Evolutionary conservation across 352 stramenopile species (phyloP), one percentile per base, ranked within the genome.

Genomic region (Globisporangium uncinulatum): DNA sequence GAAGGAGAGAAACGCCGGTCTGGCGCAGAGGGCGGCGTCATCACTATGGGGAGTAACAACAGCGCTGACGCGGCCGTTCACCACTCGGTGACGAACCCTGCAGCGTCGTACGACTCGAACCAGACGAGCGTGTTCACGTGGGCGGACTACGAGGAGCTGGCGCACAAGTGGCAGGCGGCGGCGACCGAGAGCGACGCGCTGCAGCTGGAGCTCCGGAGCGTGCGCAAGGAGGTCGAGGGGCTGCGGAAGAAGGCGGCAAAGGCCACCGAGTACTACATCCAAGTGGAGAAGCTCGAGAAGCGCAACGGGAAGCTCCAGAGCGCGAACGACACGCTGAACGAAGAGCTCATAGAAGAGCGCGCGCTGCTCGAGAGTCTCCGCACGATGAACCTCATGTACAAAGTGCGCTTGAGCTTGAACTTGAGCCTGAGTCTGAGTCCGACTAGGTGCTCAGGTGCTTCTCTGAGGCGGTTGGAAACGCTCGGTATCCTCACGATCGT

Each of bases 371-470:
- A 89, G 41, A 92, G 83, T 61, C 61, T 87, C 3, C 73, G 72
- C 11, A 75, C 75, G 3, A 85, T 86, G 67, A 83, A 82, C 44
- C 51, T 82, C 1, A 80, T 83, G 63, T 88, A 88, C 58, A 88
- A 86, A 64, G 67, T 74, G 62, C 24, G 41, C 32, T 3, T 6
- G 43, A 11, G 34, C 34, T 13, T 8, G 34, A 39, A 13, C 34
- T 13, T 2, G 34, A 39, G 7, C 1, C 34, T 13, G 34, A 14
- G 20, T 59, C 17, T 34, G n/a, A 0, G 41, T n/a, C 41, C 8
- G 14, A 24, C 6, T 42, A 7, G 7, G 15, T 52, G 24, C 24
- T 29, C 34, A 8, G 5, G 34, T 13, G 10, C 7, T 39, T 3
- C 39, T 24, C 15, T 46, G 7, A 7, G 14, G 14, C 4, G 41